Conservation (phyloP, 83 land plant genomes). For the Larix sibirica region DNA sequence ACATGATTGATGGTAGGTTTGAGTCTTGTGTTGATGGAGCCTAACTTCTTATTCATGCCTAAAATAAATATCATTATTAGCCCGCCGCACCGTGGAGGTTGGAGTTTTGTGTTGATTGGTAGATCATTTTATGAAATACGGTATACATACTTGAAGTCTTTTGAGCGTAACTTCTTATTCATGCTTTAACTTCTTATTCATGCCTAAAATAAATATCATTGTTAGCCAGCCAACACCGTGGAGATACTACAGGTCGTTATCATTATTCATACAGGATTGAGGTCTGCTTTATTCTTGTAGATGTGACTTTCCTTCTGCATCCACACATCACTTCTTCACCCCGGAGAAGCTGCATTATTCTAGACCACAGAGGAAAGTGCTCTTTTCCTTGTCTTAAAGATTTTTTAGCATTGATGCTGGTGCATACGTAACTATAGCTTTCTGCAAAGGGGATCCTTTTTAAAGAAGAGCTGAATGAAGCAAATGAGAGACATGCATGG, state of each 20-base stretch:
- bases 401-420: neutral
- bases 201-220: neutral
- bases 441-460: neutral
- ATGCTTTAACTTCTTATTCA: too few species aligned
- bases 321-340: neutral
- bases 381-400: neutral
- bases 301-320: neutral
- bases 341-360: neutral
- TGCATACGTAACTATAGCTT: slow-evolving; percentile 5
- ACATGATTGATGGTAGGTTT: neutral
- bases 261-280: neutral
- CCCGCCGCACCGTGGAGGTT: too few species aligned
- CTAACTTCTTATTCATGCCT: too few species aligned
- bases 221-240: slow-evolving; percentile 9
- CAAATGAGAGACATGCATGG: neutral
- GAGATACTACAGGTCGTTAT: neutral
- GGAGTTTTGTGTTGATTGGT: neutral
- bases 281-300: neutral
- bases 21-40: too few species aligned
- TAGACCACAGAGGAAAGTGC: neutral
- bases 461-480: neutral
- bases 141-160: neutral
- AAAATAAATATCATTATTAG: too few species aligned
- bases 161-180: neutral
- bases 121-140: neutral